Conservation (phyloP, 192 early-diverging fungal species). For the Diversispora eburnea region DNA sequence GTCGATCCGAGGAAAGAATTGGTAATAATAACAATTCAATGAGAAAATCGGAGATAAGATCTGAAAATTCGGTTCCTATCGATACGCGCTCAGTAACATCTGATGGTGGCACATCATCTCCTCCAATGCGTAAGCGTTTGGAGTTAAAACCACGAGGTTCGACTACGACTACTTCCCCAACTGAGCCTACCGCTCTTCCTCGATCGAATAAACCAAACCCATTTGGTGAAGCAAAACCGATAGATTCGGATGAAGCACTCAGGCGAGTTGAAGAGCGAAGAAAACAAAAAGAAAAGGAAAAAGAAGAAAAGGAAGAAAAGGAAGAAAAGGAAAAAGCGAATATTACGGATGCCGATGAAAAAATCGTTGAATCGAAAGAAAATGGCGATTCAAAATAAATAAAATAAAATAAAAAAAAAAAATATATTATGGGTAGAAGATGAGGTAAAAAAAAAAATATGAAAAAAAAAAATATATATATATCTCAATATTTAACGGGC, state of each 20-base stretch:
- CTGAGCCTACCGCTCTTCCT: background rate
- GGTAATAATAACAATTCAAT: slow-evolving; percentile 13
- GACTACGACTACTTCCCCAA: background rate
- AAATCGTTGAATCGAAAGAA: background rate
- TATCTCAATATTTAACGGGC: too few relatives aligned
- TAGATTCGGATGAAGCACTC: slow-evolving; percentile 55
- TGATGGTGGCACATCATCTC: slow-evolving; percentile 13
- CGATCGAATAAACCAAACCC: slow-evolving; percentile 48
- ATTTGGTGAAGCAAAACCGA: slow-evolving; percentile 61
- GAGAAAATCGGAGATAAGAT: slow-evolving; percentile 3
- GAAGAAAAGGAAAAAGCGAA: slow-evolving; percentile 37
- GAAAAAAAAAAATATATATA: background rate
- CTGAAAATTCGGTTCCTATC: background rate
- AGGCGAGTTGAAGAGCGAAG: slow-evolving; percentile 53
- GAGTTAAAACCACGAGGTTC: slow-evolving; percentile 52
- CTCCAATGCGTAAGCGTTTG: slow-evolving; percentile 47
- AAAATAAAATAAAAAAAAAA: background rate
- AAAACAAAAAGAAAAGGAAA: slow-evolving; percentile 44
- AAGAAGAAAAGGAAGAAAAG: slow-evolving; percentile 41
- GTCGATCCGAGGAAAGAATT: slow-evolving; percentile 18
- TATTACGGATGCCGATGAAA: background rate
- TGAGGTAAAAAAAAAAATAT: background rate
- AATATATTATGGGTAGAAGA: background rate
- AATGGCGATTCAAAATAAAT: slow-evolving; percentile 11
- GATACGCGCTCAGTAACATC: background rate